Evolutionary conservation across 2,329 filamentous ascomycete genomes (phyloP), one percentile per base, ranked within the genome.

Genomic region (Escovopsis sp.): DNA sequence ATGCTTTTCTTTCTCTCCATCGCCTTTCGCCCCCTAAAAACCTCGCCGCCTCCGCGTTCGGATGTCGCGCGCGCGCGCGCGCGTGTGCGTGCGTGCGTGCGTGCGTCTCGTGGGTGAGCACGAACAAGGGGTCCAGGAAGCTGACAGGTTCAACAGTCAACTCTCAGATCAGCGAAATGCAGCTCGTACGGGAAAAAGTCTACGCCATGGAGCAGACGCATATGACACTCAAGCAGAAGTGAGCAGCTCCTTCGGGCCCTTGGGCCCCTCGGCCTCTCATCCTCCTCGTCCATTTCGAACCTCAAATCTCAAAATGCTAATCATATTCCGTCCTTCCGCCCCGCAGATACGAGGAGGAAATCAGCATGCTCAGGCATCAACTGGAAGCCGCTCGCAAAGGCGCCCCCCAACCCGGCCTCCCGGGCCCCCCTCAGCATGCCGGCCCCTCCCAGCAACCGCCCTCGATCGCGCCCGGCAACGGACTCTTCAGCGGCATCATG

Each of bases 401-500:
- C 39, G 70, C 66, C 30, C 68, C 71, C 27, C 70, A 72, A 50
- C 64, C 69, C 44, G 65, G 64, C 46, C 77, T 86, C 55, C 73
- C 74, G 47, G 81, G 78, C 13, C 79, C 79, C 34, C 74, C 81
- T 45, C 81, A 82, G 55, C 84, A 91, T 49, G 76, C 76, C 45
- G 85, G 81, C 35, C 82, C 86, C 43, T 79, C 84, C 39, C 85
- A 91, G 63, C 83, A 86, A 47, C 83, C 84, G 46, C 89, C 91
- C 31, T 88, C 85, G 39, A 84, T 96, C 51, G 85, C 87, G 25
- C 84, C 93, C 56, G 88, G 89, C 24, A 89, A 83, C 59, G 91
- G 93, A 56, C 72, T 96, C 34, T 96, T 98, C 57, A 87, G 86
- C 51, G 87, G 86, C 43, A 94, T 96, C 57, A 96, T 98, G 85